These are phyloP conservation scores for Arxiozyma heterogenica DNA, from an alignment of 1,139 yeast genomes.

Conservation along the genomic window DNA sequence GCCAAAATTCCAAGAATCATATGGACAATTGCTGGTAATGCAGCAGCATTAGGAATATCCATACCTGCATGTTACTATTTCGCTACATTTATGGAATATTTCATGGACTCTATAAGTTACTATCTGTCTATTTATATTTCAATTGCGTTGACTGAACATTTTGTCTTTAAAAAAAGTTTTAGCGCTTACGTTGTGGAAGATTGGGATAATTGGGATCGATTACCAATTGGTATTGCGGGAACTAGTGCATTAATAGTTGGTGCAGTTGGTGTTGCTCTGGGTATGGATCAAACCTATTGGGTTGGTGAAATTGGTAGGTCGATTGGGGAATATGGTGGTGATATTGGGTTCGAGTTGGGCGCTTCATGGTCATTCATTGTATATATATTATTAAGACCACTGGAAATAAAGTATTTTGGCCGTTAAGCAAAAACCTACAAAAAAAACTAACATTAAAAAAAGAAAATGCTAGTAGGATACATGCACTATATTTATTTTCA, in stretches of 20 bases:
- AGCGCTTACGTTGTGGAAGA: slow-evolving; percentile 53
- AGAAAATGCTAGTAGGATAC: not conserved
- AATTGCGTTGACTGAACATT: slow-evolving; percentile 66
- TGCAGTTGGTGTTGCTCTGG: slow-evolving; percentile 73
- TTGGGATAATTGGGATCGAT: slow-evolving; percentile 45
- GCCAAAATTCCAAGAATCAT: slow-evolving; percentile 66
- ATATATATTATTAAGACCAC: slow-evolving; percentile 51
- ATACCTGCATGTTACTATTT: slow-evolving; percentile 80
- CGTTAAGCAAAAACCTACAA: slow-evolving; percentile 28
- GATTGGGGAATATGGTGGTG: slow-evolving; percentile 71
- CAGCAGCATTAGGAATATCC: slow-evolving; percentile 70
- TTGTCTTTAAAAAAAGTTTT: slow-evolving; percentile 59
- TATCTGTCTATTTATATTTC: slow-evolving; percentile 81
- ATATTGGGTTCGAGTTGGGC: slow-evolving; percentile 78
- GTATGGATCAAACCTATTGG: slow-evolving; percentile 84
- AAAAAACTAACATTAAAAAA: no score
- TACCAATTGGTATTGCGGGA: slow-evolving; percentile 76
- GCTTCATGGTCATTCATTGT: slow-evolving; percentile 60
- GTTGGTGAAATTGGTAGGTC: slow-evolving; percentile 53
- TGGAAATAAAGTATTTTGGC: slow-evolving; percentile 54
- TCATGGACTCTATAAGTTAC: slow-evolving; percentile 85
- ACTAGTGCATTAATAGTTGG: slow-evolving; percentile 72
- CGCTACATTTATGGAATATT: slow-evolving; percentile 63
- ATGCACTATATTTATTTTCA: no score
- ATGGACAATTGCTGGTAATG: slow-evolving; percentile 75